These are phyloP conservation scores for Coemansia sp. DNA, from an alignment of 192 early-diverging fungal genomes.

Conservation along the genomic window DNA sequence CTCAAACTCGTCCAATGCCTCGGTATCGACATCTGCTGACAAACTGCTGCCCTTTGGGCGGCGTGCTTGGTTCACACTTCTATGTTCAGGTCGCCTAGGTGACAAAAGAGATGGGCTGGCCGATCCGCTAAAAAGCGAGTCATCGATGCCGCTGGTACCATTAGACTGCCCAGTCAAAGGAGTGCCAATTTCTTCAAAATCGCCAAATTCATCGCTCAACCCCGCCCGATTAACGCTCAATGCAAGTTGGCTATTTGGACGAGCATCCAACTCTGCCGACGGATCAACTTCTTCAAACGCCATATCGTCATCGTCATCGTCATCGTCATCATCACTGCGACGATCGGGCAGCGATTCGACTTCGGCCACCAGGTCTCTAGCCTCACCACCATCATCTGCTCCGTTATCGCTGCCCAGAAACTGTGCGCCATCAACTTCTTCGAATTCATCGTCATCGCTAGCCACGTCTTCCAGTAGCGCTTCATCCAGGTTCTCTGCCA, in stretches of 20 bases:
- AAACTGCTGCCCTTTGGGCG: background rate
- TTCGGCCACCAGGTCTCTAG: conserved; percentile 6
- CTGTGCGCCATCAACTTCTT: conserved; percentile 39
- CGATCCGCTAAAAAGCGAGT: conserved; percentile 35
- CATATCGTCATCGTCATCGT: conserved; percentile 41
- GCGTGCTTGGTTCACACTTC: background rate
- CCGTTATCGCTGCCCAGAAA: conserved; percentile 14
- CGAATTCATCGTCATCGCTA: conserved; percentile 54
- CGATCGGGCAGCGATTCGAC: conserved; percentile 16
- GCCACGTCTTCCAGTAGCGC: conserved; percentile 24
- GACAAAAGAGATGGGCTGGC: conserved; percentile 14
- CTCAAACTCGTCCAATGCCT: conserved; percentile 38
- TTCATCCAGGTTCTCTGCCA: conserved; percentile 26
- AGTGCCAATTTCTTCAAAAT: conserved; percentile 49
- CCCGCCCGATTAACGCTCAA: conserved; percentile 7
- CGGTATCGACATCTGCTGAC: conserved; percentile 9
- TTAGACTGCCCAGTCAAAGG: conserved; percentile 12
- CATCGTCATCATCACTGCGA: conserved; percentile 20
- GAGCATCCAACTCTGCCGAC: conserved; percentile 15
- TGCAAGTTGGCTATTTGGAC: background rate
- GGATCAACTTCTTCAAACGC: conserved; percentile 45
- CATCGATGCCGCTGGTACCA: conserved; percentile 21
- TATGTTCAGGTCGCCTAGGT: background rate
- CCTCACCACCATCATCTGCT: background rate
- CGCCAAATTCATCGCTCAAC: conserved; percentile 40